Evolutionary conservation across 2,329 filamentous ascomycete species (phyloP).

Genomic region (Cladophialophora carrionii): DNA sequence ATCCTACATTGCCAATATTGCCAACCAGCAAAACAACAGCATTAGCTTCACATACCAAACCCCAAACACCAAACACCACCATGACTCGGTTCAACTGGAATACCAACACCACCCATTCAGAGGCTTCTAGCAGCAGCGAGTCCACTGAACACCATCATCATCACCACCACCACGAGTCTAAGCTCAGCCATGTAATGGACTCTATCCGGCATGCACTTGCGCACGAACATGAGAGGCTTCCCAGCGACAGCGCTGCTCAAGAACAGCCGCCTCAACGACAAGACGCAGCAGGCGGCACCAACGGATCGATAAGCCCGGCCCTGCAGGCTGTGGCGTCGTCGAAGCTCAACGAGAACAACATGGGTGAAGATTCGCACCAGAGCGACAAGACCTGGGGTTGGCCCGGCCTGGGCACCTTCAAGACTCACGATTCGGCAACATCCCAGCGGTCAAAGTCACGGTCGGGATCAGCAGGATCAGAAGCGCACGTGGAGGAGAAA

Average conservation of each 20-base stretch:
- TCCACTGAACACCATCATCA: background rate
- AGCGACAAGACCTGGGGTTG: conserved; percentile 27
- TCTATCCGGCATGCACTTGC: conserved; percentile 26
- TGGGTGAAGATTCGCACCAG: conserved; percentile 30
- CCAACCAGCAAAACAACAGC: conserved; percentile 6
- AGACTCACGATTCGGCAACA: background rate
- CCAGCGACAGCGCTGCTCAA: conserved; percentile 3
- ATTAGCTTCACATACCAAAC: background rate
- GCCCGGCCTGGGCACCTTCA: conserved; percentile 18
- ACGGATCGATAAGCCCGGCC: conserved; percentile 27
- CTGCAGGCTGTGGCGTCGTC: conserved; percentile 28
- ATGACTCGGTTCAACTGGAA: conserved; percentile 22
- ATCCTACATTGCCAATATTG: conserved; percentile 4
- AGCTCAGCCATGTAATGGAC: conserved; percentile 27
- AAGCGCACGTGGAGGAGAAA: conserved; percentile 8
- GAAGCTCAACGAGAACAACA: conserved; percentile 33
- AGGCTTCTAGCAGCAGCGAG: background rate
- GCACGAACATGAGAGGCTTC: conserved; percentile 28
- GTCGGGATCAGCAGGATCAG: conserved; percentile 2
- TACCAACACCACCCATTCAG: conserved; percentile 8
- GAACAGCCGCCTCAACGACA: conserved; percentile 11
- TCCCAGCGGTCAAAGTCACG: conserved; percentile 2
- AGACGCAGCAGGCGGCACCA: conserved; percentile 7
- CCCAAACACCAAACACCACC: conserved; percentile 3
- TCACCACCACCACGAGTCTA: conserved; percentile 22